These are phyloP conservation scores for Penicillium sp. DNA, from an alignment of 2,329 filamentous ascomycete species.

Conservation along the genomic window DNA sequence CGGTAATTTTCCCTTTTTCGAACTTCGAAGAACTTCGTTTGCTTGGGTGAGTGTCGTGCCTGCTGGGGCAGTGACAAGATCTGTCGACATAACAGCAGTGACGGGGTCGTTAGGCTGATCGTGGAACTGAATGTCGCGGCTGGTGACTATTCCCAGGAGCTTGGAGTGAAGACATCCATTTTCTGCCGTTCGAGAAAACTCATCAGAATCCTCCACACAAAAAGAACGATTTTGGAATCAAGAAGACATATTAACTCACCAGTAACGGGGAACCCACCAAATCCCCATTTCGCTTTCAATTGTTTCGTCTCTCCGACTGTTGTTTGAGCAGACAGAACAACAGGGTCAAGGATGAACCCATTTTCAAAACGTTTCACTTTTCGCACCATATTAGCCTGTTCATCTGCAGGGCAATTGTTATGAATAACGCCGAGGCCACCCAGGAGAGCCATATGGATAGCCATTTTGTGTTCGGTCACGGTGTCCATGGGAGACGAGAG, in stretches of 20 bases:
- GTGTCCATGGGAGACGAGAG: conserved; percentile 99
- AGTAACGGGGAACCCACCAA: conserved; percentile 97
- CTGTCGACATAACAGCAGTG: conserved; percentile 90
- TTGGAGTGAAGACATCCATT: conserved; percentile 91
- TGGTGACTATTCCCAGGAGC: conserved; percentile 95
- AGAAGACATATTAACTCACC: conserved; percentile 65
- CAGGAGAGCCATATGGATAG: conserved; percentile 76
- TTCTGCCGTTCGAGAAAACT: conserved; percentile 60
- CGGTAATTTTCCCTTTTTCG: conserved; percentile 97
- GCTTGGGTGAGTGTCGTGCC: conserved; percentile 86
- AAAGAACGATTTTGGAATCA: conserved; percentile 6
- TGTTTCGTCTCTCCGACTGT: conserved; percentile 89
- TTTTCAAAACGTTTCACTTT: conserved; percentile 99
- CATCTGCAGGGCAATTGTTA: conserved; percentile 96
- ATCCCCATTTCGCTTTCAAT: conserved; percentile 97
- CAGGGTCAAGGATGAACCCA: conserved; percentile 95
- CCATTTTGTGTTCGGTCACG: conserved; percentile 99
- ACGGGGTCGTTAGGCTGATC: conserved; percentile 72
- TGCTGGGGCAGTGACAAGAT: conserved; percentile 83
- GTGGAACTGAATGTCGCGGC: conserved; percentile 97
- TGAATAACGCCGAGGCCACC: conserved; percentile 80
- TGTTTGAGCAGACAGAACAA: conserved; percentile 84
- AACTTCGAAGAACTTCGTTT: conserved; percentile 89
- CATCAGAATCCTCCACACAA: conserved; percentile 45
- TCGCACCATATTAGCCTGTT: conserved; percentile 97